Percentiles rank a stretch among this genome's conserved stretches.
These are phyloP conservation scores for Pythium insidiosum DNA, from an alignment of 352 stramenopile genomes.

Conservation along the genomic window DNA sequence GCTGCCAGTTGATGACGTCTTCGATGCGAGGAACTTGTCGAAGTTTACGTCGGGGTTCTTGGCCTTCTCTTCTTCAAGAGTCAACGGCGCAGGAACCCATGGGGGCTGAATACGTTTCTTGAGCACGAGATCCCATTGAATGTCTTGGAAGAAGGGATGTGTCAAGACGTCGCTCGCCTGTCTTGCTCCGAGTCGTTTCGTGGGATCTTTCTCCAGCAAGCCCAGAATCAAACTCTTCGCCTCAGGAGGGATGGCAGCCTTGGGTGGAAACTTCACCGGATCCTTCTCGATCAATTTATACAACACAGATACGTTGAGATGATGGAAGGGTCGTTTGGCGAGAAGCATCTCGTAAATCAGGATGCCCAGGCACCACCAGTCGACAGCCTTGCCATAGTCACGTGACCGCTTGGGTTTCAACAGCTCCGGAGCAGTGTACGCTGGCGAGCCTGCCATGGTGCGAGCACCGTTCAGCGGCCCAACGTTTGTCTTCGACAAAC, in stretches of 20 bases:
- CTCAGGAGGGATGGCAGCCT: slow-evolving; percentile 57
- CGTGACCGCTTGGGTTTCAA: slow-evolving; percentile 78
- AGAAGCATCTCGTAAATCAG: slow-evolving; percentile 90
- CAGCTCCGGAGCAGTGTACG: slow-evolving; percentile 76
- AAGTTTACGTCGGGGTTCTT: slow-evolving; percentile 83
- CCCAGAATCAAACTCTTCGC: slow-evolving; percentile 67
- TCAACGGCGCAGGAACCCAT: slow-evolving; percentile 62
- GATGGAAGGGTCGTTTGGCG: slow-evolving; percentile 88
- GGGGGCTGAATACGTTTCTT: slow-evolving; percentile 73
- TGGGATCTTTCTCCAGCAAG: slow-evolving; percentile 79
- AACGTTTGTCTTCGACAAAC: slow-evolving; percentile 90
- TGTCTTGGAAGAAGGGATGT: slow-evolving; percentile 76
- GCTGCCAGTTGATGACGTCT: slow-evolving; percentile 66
- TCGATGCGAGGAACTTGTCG: slow-evolving; percentile 78
- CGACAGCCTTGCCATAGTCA: slow-evolving; percentile 82
- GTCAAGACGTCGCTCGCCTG: slow-evolving; percentile 78
- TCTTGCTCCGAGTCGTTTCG: slow-evolving; percentile 70
- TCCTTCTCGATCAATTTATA: slow-evolving; percentile 90
- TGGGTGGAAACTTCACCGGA: slow-evolving; percentile 78
- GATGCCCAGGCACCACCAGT: slow-evolving; percentile 87
- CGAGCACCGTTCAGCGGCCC: slow-evolving; percentile 73
- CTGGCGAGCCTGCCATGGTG: slow-evolving; percentile 78
- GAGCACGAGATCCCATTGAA: slow-evolving; percentile 76
- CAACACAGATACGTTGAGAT: slow-evolving; percentile 84
- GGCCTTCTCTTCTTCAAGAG: slow-evolving; percentile 61